Evolutionary conservation across 805 yeast species (phyloP).

Genomic region (Blastobotrys peoriensis): DNA sequence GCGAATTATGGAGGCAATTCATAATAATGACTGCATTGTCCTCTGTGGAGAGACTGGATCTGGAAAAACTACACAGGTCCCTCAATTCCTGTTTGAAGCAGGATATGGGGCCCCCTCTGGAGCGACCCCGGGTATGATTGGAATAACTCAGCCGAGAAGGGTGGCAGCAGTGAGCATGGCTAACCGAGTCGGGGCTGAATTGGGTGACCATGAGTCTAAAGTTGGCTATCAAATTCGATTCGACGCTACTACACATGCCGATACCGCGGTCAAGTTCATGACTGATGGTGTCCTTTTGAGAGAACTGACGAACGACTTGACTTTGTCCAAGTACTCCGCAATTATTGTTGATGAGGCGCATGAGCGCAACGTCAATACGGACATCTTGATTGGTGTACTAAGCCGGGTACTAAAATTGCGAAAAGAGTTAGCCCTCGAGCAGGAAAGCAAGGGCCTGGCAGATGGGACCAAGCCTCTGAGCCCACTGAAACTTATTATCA

Average conservation of each 20-base stretch:
- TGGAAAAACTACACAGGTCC: conserved; percentile 97
- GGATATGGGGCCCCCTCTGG: conserved; percentile 68
- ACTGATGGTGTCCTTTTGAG: conserved; percentile 93
- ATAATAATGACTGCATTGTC: conserved; percentile 83
- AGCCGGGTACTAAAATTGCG: conserved; percentile 80
- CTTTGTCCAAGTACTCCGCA: conserved; percentile 74
- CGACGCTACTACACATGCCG: conserved; percentile 58
- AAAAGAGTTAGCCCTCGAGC: conserved; percentile 31
- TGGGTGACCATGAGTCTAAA: conserved; percentile 60
- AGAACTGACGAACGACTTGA: conserved; percentile 86
- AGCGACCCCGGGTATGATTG: conserved; percentile 87
- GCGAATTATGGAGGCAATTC: conserved; percentile 89
- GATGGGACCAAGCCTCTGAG: background rate
- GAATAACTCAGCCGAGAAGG: conserved; percentile 89
- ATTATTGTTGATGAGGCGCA: conserved; percentile 96
- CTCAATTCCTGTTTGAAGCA: conserved; percentile 89
- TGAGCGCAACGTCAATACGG: conserved; percentile 93
- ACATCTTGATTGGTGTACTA: conserved; percentile 89
- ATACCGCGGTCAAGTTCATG: conserved; percentile 79
- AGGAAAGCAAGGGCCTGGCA: conserved; percentile 38
- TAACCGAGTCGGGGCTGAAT: conserved; percentile 74
- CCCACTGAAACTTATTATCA: conserved; percentile 76
- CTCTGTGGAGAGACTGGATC: conserved; percentile 98
- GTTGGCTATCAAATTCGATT: conserved; percentile 88
- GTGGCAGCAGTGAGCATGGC: conserved; percentile 85